phyloP scores from a whole-genome alignment of 2,329 filamentous ascomycete species.

The Escovopsis sp. region DNA sequence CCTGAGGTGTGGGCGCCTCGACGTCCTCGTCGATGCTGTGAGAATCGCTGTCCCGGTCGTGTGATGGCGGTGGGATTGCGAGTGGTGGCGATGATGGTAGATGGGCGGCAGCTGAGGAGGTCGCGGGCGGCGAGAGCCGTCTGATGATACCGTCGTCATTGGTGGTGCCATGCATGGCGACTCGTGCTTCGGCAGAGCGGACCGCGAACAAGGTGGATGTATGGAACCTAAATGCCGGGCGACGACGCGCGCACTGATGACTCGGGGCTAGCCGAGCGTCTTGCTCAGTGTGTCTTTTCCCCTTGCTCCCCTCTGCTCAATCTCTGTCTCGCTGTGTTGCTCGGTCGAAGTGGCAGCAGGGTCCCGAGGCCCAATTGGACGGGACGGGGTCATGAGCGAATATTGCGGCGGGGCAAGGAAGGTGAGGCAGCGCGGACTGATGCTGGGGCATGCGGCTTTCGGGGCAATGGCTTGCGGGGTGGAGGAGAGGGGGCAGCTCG shows the following conservation, averaged over 20 bases:
- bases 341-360: background rate
- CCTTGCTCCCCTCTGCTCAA: too few relatives aligned
- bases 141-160: constrained; percentile 9
- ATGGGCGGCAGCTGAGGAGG: too few relatives aligned
- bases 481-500: background rate
- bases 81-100: too few relatives aligned
- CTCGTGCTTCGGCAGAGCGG: constrained; percentile 1
- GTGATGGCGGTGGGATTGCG: too few relatives aligned
- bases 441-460: constrained; percentile 2
- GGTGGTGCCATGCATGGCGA: constrained; percentile 10
- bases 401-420: constrained; percentile 1
- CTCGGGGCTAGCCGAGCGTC: too few relatives aligned
- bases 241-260: background rate
- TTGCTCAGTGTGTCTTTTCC: too few relatives aligned
- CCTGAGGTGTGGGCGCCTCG: constrained; percentile 12
- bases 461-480: constrained; percentile 6
- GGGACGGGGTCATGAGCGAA: constrained; percentile 1
- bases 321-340: too few relatives aligned
- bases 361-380: background rate
- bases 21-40: constrained; percentile 33
- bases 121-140: constrained; percentile 18
- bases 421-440: background rate
- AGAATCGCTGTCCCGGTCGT: constrained; percentile 35
- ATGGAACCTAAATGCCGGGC: background rate
- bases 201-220: background rate